A percentile compares a stretch with the other conserved stretches of the same genome.
Evolutionary conservation across 345 rosid species (phyloP).

Genomic region (Eucalyptus microcorys): DNA sequence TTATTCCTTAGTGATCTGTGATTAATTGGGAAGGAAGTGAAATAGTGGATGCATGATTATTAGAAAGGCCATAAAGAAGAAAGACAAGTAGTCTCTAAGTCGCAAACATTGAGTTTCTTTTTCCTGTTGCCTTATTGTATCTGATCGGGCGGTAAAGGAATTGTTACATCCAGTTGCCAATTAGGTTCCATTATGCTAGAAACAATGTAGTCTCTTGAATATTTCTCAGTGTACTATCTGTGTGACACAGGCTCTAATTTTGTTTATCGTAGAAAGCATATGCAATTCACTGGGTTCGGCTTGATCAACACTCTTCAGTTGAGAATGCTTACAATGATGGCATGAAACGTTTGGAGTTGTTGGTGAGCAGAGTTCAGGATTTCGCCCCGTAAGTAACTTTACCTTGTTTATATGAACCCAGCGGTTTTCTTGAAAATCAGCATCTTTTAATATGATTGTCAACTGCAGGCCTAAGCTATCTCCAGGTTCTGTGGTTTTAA

Average conservation of each 20-base stretch:
- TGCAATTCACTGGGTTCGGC: constrained; percentile 51
- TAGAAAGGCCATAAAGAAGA: not conserved
- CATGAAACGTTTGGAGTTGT: constrained; percentile 19
- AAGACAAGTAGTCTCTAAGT: not conserved
- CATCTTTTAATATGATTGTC: not conserved
- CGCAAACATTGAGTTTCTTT: not conserved
- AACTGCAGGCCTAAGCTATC: constrained; percentile 39
- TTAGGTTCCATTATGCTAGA: not conserved
- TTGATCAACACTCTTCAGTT: constrained; percentile 27
- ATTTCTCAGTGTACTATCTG: not conserved
- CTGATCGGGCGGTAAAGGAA: not conserved
- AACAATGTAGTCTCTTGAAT: not conserved
- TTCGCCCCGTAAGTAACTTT: constrained; percentile 21
- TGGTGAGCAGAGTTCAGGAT: constrained; percentile 32
- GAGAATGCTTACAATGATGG: constrained; percentile 46
- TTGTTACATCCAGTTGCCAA: not conserved
- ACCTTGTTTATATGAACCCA: not conserved
- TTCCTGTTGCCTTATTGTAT: not conserved
- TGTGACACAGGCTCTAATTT: not conserved
- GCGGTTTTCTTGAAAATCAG: not conserved
- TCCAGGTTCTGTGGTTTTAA: constrained; percentile 39
- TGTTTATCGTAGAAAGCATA: constrained; percentile 28
- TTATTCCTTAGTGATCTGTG: not conserved
- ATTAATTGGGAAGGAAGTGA: not conserved
- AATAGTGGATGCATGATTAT: not conserved